Evolutionary conservation across 75 land plant species (phyloP), one percentile per base, ranked within the genome.

Genomic region (Selaginella moellendorffii): DNA sequence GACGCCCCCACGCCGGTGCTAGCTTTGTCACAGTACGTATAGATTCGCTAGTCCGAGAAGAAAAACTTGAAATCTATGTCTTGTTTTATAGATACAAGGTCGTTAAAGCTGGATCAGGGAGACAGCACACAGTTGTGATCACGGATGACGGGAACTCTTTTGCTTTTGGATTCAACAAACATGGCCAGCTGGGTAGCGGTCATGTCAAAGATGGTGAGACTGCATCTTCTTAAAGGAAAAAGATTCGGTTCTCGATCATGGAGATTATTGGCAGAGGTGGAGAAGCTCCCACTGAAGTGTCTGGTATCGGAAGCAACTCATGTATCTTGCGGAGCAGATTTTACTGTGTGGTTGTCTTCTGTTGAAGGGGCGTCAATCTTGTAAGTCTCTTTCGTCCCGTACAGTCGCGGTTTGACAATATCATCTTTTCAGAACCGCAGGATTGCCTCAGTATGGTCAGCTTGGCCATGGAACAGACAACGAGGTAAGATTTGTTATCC

Each of bases 381-480:
- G 97, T 92, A 81, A 78, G 83, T 30, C 9, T 67, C n/a, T 61
- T 17, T n/a, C 14, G 29, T n/a, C 59, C 28, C 65, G 54, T 14
- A 10, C 18, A 36, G 27, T 56, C 5, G 24, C 21, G 19, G n/a
- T 21, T 21, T 2, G 21, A 8, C 8, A 56, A 8, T 19, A 56
- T 2, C 59, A 56, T 56, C 24, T 26, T 36, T 81, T 21, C 73
- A 92, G 97, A 30, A 80, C 91, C 67, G 90, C 95, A 26, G 99
- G 99, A 24, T 81, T 95, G 73, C 96, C 96, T 0, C 99, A 95
- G 68, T 95, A 86, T 79, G 99, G 99, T 30, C 99, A 95, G 63
- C 91, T 90, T 74, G 99, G 99, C 2, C 99, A 95, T 80, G 99
- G 99, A 60, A 86, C 96, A 26, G 86, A 95, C 54, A 82, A 90